phyloP scores from a whole-genome alignment of 78 protist genomes.

The Protostelium mycophagum region DNA sequence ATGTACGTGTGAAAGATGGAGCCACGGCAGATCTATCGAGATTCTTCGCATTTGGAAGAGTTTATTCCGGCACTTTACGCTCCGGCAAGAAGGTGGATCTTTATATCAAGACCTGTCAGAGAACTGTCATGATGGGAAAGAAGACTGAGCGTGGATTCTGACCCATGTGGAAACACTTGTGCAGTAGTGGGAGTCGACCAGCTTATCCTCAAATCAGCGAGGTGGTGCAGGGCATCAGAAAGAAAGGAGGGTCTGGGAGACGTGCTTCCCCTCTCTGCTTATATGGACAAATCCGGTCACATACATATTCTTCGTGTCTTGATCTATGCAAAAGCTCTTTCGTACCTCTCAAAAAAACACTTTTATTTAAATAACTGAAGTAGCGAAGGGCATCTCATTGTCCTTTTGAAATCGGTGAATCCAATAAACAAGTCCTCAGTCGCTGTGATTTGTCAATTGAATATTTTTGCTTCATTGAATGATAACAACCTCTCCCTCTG shows the following conservation, averaged over 20 bases:
- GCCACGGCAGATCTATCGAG: slow-evolving; percentile 91
- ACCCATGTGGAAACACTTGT: slow-evolving; percentile 94
- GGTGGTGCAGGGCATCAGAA: slow-evolving; percentile 30
- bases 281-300: slow-evolving; percentile 44
- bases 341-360: too few species aligned
- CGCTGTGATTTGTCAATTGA: too few species aligned
- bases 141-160: slow-evolving; percentile 77
- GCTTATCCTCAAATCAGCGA: slow-evolving; percentile 94
- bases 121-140: slow-evolving; percentile 97
- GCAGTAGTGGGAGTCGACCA: slow-evolving; percentile 97
- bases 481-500: too few species aligned
- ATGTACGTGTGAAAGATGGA: slow-evolving; percentile 99
- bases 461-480: too few species aligned
- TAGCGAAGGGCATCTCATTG: too few species aligned
- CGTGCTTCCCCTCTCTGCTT: slow-evolving; percentile 21
- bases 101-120: slow-evolving; percentile 88
- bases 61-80: slow-evolving; percentile 93
- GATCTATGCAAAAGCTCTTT: too few species aligned
- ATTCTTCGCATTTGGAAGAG: slow-evolving; percentile 96
- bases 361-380: too few species aligned
- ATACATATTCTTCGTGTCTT: too few species aligned
- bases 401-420: too few species aligned
- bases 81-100: slow-evolving; percentile 93
- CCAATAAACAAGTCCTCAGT: too few species aligned
- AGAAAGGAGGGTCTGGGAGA: slow-evolving; percentile 66